Evolutionary conservation across 2,329 filamentous ascomycete species (phyloP).

Genomic region (Aspergillus sp.): DNA sequence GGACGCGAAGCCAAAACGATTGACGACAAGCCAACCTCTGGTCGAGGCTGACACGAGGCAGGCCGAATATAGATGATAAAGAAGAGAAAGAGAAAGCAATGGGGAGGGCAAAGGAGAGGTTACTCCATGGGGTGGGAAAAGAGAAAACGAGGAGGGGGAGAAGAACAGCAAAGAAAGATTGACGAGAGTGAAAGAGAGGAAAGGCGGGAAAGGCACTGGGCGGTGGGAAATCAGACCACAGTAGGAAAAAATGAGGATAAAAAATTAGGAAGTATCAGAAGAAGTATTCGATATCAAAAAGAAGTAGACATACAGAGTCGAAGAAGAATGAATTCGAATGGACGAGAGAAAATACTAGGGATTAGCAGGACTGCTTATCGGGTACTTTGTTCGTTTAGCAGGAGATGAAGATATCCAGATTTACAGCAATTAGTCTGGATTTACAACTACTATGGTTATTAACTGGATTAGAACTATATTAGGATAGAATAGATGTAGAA

Average conservation of each 20-base stretch:
- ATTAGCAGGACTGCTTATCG: neutral
- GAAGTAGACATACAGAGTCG: neutral
- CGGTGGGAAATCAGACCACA: neutral
- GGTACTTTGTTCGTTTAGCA: too few relatives aligned
- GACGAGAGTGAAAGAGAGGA: conserved; percentile 2
- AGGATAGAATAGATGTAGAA: too few relatives aligned
- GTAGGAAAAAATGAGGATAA: neutral
- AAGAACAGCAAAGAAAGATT: neutral
- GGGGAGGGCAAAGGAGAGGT: neutral
- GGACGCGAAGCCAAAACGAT: conserved; percentile 15
- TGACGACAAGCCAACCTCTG: neutral
- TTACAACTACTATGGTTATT: too few relatives aligned
- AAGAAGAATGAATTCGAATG: conserved; percentile 8
- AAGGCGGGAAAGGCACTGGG: neutral
- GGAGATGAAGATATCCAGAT: too few relatives aligned
- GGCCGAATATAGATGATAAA: neutral
- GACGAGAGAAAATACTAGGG: conserved; percentile 5
- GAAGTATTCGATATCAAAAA: neutral
- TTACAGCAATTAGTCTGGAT: too few relatives aligned
- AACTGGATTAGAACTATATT: too few relatives aligned
- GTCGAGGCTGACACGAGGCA: too few relatives aligned
- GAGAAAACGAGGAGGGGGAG: conserved; percentile 2
- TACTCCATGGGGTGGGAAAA: neutral
- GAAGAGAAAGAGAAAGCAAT: conserved; percentile 2
- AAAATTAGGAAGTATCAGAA: neutral